Percentiles rank a stretch among this genome's conserved stretches.
phyloP scores from a whole-genome alignment of 2,329 filamentous ascomycete species.

The Aureobasidium sp. region DNA sequence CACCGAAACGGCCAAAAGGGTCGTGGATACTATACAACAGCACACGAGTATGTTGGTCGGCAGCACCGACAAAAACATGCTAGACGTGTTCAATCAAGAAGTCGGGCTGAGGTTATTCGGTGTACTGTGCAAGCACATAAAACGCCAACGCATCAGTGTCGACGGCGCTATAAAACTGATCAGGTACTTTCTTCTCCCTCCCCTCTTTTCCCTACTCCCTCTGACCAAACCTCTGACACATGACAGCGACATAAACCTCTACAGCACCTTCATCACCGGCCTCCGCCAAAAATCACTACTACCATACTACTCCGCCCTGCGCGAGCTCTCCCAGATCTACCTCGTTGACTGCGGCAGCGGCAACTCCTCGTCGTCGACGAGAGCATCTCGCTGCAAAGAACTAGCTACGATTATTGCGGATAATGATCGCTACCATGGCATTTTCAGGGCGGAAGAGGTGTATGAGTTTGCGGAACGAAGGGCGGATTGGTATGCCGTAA shows the following conservation, averaged over 20 bases:
- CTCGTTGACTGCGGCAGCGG: conserved; percentile 57
- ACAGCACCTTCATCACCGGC: conserved; percentile 75
- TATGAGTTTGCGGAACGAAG: conserved; percentile 93
- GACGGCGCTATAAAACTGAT: conserved; percentile 88
- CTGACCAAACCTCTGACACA: not conserved
- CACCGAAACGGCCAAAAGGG: conserved; percentile 67
- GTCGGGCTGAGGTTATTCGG: conserved; percentile 89
- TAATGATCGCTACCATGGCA: conserved; percentile 77
- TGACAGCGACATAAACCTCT: conserved; percentile 85
- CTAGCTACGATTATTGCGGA: conserved; percentile 94
- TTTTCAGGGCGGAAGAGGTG: conserved; percentile 92
- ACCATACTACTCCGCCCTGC: conserved; percentile 83
- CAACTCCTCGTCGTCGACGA: conserved; percentile 22
- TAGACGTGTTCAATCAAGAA: conserved; percentile 98
- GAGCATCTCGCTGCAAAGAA: conserved; percentile 76
- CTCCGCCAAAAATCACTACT: conserved; percentile 77
- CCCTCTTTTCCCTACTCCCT: not conserved
- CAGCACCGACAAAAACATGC: conserved; percentile 94
- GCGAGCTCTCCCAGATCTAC: conserved; percentile 92
- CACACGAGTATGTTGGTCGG: conserved; percentile 91
- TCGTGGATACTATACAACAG: conserved; percentile 77
- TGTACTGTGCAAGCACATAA: conserved; percentile 92
- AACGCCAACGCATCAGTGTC: conserved; percentile 85
- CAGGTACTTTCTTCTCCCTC: conserved; percentile 38
- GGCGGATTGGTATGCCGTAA: conserved; percentile 91